Conservation (phyloP, 2,329 filamentous ascomycete species). For the Neofusicoccum sp. region DNA sequence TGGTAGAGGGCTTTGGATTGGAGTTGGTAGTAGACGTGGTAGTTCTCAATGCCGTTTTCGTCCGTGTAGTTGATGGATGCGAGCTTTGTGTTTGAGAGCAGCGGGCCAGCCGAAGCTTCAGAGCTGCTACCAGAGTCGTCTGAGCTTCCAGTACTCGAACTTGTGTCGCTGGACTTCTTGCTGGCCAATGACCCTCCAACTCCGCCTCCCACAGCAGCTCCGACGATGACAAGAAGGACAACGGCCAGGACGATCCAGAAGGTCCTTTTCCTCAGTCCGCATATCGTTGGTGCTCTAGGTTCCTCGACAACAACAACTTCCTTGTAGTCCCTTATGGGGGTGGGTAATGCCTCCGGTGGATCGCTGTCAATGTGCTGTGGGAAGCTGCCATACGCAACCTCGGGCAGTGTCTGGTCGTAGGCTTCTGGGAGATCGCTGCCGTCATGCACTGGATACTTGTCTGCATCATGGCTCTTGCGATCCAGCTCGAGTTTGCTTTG, state of each 20-base stretch:
- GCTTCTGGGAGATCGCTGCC: not conserved
- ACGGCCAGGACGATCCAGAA: not conserved
- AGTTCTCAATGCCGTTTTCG: not conserved
- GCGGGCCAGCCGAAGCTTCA: not conserved
- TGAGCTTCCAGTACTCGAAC: not conserved
- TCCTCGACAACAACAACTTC: not conserved
- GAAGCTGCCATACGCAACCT: not conserved
- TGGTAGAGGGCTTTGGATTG: not conserved
- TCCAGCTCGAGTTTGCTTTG: not conserved
- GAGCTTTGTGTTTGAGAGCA: not conserved
- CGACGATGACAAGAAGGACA: not conserved
- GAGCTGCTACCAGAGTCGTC: not conserved
- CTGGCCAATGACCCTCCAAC: not conserved
- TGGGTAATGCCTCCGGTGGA: not conserved
- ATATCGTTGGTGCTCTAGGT: not conserved
- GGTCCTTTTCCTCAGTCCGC: not conserved
- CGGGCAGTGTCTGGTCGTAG: not conserved
- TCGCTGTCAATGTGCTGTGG: not conserved
- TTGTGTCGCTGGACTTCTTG: not conserved
- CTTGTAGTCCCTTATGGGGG: not conserved
- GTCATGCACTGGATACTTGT: not conserved
- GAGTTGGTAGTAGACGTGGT: slow-evolving; percentile 13
- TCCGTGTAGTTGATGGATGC: slow-evolving; percentile 6
- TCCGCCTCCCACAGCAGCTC: slow-evolving; percentile 1
- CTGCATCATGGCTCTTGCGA: not conserved